Percentiles rank a stretch among this genome's conserved stretches.
Conservation (phyloP, 495 filamentous ascomycete genomes). For the Neurospora sp. region DNA sequence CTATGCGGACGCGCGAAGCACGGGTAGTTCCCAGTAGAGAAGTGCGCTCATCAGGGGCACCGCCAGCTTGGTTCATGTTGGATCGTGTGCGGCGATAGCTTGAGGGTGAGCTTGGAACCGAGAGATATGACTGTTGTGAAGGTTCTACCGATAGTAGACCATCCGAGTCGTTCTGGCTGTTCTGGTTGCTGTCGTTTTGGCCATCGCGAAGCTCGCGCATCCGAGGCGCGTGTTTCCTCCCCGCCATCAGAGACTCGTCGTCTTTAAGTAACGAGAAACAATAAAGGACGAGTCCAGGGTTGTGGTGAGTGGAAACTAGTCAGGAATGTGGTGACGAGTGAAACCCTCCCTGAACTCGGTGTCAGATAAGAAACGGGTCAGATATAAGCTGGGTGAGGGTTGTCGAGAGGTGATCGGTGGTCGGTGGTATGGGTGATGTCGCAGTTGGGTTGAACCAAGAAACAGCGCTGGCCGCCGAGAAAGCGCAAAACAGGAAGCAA, state of each 20-base stretch:
- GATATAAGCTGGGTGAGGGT: not conserved
- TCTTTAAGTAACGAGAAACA: not conserved
- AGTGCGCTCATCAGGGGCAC: slow-evolving; percentile 34
- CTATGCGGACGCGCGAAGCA: slow-evolving; percentile 31
- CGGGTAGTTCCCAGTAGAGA: slow-evolving; percentile 32
- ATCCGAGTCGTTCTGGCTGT: slow-evolving; percentile 6
- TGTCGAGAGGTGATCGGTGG: not conserved
- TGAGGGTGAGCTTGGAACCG: slow-evolving; percentile 22
- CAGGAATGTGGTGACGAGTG: not conserved
- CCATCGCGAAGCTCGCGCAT: slow-evolving; percentile 10
- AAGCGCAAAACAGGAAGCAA: not conserved
- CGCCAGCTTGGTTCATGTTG: slow-evolving; percentile 21
- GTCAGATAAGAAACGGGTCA: not conserved
- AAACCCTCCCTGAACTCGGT: not conserved
- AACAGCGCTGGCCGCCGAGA: not conserved
- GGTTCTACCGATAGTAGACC: not conserved
- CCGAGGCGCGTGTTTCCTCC: slow-evolving; percentile 15
- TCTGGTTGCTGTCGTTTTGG: not conserved
- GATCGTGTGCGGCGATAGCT: slow-evolving; percentile 14
- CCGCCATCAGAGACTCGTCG: slow-evolving; percentile 7
- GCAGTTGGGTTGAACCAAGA: not conserved
- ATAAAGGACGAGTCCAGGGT: not conserved
- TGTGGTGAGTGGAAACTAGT: not conserved
- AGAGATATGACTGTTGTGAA: slow-evolving; percentile 12
- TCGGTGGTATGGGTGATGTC: not conserved